A percentile compares a stretch with the other conserved stretches of the same genome.
These are phyloP conservation scores for Flaveria bidentis DNA, from an alignment of 129 eudicot species.

Conservation along the genomic window DNA sequence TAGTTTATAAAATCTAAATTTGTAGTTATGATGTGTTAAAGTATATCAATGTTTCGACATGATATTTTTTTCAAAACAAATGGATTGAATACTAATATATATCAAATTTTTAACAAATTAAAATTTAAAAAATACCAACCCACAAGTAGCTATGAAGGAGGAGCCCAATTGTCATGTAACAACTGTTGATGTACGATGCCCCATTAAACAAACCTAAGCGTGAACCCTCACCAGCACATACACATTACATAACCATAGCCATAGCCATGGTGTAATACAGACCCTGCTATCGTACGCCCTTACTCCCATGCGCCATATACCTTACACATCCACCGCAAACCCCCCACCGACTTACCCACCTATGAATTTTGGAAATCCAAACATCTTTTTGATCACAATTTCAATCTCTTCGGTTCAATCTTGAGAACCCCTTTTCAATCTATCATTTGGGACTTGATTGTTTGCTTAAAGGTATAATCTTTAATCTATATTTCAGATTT, in stretches of 20 bases:
- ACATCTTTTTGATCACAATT: constrained; percentile 17
- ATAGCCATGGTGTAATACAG: constrained; percentile 19
- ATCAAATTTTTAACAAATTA: not conserved
- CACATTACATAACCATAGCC: not conserved
- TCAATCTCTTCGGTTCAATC: constrained; percentile 21
- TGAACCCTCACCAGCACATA: constrained; percentile 27
- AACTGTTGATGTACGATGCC: constrained; percentile 2
- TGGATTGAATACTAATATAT: too few species aligned
- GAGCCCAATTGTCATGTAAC: constrained; percentile 29
- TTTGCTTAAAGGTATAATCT: constrained; percentile 28
- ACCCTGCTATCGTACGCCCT: constrained; percentile 42
- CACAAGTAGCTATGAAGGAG: not conserved
- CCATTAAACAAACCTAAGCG: constrained; percentile 27
- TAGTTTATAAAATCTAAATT: too few species aligned
- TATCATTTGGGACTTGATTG: constrained; percentile 22
- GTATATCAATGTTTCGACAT: too few species aligned
- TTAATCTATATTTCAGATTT: not conserved
- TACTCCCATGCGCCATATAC: constrained; percentile 37
- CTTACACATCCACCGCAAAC: constrained; percentile 32
- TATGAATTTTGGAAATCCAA: not conserved
- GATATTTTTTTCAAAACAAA: too few species aligned
- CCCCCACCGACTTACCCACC: not conserved
- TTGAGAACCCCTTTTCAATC: constrained; percentile 20
- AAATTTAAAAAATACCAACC: too few species aligned
- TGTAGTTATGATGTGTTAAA: too few species aligned